Percentiles rank a stretch among this genome's conserved stretches.
Evolutionary conservation across 2,329 filamentous ascomycete genomes (phyloP).

Genomic region (Cladosporium sp.): DNA sequence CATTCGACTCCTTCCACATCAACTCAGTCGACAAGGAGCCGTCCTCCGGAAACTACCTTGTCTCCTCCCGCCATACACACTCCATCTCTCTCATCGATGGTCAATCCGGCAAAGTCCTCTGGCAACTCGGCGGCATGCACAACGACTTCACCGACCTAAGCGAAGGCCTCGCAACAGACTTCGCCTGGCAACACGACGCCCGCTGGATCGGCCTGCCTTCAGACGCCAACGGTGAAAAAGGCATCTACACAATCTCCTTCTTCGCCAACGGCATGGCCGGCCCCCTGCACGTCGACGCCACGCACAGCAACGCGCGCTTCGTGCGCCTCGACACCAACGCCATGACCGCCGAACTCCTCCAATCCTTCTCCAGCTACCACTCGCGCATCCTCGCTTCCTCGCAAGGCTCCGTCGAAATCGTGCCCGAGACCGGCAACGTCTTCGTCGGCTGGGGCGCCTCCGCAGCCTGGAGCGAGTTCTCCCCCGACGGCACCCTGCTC

Average conservation of each 20-base stretch:
- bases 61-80: slow-evolving; percentile 48
- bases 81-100: slow-evolving; percentile 47
- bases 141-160: slow-evolving; percentile 46
- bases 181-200: slow-evolving; percentile 56
- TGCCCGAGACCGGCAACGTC: slow-evolving; percentile 41
- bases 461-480: slow-evolving; percentile 52
- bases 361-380: slow-evolving; percentile 44
- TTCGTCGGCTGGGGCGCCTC: slow-evolving; percentile 60
- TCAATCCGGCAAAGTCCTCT: slow-evolving; percentile 48
- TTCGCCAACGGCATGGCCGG: slow-evolving; percentile 56
- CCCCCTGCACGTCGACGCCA: slow-evolving; percentile 40
- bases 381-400: slow-evolving; percentile 47
- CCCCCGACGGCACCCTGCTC: slow-evolving; percentile 41
- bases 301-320: slow-evolving; percentile 44
- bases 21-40: slow-evolving; percentile 55
- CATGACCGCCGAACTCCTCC: slow-evolving; percentile 48
- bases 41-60: slow-evolving; percentile 48
- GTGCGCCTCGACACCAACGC: slow-evolving; percentile 37
- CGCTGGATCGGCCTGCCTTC: slow-evolving; percentile 39
- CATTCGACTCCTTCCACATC: slow-evolving; percentile 53
- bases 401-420: slow-evolving; percentile 54
- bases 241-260: slow-evolving; percentile 29
- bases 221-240: slow-evolving; percentile 30
- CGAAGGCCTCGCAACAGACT: slow-evolving; percentile 47
- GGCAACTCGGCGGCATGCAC: slow-evolving; percentile 53